phyloP scores from a whole-genome alignment of 139 green algal genomes.

The Micractinium sp. region DNA sequence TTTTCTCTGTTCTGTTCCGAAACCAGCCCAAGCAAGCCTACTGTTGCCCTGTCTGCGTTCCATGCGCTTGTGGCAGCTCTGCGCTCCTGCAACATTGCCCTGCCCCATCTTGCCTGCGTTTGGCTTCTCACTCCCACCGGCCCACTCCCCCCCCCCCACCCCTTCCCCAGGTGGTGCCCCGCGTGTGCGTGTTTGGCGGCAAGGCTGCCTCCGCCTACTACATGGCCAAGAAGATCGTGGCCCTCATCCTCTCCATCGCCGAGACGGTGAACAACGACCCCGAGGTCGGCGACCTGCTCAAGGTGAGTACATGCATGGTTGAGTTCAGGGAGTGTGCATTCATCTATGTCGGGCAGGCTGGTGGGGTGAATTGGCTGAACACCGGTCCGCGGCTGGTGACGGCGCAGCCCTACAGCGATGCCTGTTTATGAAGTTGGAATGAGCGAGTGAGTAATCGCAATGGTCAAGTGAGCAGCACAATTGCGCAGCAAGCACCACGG shows the following conservation, averaged over 20 bases:
- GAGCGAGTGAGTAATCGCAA: too few relatives aligned
- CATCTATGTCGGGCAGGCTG: too few relatives aligned
- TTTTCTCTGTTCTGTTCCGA: not conserved
- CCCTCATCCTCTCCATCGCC: constrained; percentile 77
- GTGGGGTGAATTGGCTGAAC: too few relatives aligned
- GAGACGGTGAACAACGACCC: constrained; percentile 94
- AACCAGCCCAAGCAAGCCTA: not conserved
- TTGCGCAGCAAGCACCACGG: not conserved
- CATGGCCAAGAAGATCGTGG: constrained; percentile 99
- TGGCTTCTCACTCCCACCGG: not conserved
- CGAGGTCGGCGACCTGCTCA: constrained; percentile 85
- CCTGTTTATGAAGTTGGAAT: too few relatives aligned
- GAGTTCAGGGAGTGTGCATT: too few relatives aligned
- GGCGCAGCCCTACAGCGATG: too few relatives aligned
- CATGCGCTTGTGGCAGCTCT: not conserved
- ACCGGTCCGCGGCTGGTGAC: too few relatives aligned
- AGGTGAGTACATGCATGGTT: constrained; percentile 47
- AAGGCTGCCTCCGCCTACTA: constrained; percentile 95
- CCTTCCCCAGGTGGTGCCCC: constrained; percentile 52
- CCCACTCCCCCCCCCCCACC: not conserved
- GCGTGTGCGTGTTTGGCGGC: constrained; percentile 76
- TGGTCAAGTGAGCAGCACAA: not conserved
- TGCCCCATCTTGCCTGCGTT: not conserved
- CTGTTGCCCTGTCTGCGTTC: not conserved
- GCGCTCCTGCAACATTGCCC: not conserved